These are phyloP conservation scores for Gentiana straminea DNA, from an alignment of 257 asterid species.

Conservation along the genomic window DNA sequence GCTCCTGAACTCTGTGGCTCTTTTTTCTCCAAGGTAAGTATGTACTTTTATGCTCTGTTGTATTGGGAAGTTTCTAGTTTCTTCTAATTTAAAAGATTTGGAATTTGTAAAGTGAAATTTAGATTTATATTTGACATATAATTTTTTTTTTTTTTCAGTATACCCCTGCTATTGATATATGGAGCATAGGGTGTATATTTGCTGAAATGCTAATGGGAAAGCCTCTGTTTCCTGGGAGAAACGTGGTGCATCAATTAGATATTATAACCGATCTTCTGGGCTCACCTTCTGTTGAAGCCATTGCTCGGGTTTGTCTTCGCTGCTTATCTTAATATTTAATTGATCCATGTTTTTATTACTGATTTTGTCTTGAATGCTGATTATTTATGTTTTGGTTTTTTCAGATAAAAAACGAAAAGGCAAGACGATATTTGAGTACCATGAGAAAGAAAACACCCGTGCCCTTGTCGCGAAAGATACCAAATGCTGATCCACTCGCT, in stretches of 20 bases:
- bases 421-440: slow-evolving; percentile 78
- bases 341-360: slow-evolving; percentile 1
- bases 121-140: neutral
- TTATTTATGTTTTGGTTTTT: slow-evolving; percentile 7
- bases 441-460: slow-evolving; percentile 67
- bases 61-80: no score
- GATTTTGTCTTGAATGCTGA: neutral
- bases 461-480: slow-evolving; percentile 62
- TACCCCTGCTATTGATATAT: slow-evolving; percentile 89
- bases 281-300: slow-evolving; percentile 66
- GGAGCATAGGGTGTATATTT: slow-evolving; percentile 97
- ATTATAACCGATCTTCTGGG: slow-evolving; percentile 88
- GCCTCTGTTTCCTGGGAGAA: slow-evolving; percentile 83
- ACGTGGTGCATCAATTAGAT: slow-evolving; percentile 87
- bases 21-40: slow-evolving; percentile 85
- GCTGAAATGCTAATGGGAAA: slow-evolving; percentile 82
- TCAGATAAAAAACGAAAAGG: slow-evolving; percentile 93
- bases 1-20: slow-evolving; percentile 99
- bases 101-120: neutral
- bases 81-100: neutral
- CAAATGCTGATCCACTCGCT: slow-evolving; percentile 76
- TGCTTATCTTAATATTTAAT: neutral
- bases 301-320: slow-evolving; percentile 66
- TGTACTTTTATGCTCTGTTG: slow-evolving; percentile 8
- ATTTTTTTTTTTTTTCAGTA: slow-evolving; percentile 37